Conservation (phyloP, 2,329 filamentous ascomycete species). For the Decorospora gaudefroyi region DNA sequence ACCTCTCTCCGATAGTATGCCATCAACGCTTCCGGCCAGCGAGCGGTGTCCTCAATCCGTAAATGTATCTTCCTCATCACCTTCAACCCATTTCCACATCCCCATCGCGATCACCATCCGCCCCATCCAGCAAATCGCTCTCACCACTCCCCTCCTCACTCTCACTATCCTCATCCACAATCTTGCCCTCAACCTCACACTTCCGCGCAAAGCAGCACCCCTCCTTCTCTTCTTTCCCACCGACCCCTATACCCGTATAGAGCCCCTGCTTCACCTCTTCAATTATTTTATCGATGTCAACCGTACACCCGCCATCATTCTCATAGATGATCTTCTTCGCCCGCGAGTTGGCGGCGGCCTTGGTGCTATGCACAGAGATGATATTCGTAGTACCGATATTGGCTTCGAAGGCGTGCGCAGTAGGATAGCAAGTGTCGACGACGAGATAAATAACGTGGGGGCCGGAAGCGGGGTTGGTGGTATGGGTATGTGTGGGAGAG, state of each 20-base stretch:
- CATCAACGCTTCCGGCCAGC: background rate
- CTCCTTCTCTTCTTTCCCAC: slow-evolving; percentile 17
- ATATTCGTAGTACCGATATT: slow-evolving; percentile 25
- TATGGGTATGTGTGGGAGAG: slow-evolving; percentile 1
- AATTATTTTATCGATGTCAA: slow-evolving; percentile 33
- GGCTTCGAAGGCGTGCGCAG: slow-evolving; percentile 18
- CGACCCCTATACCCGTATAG: slow-evolving; percentile 30
- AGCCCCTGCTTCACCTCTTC: slow-evolving; percentile 28
- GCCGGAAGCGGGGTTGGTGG: slow-evolving; percentile 1
- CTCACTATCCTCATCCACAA: slow-evolving; percentile 32
- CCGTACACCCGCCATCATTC: slow-evolving; percentile 19
- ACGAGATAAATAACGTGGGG: slow-evolving; percentile 28
- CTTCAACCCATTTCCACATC: slow-evolving; percentile 18
- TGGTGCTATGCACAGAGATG: slow-evolving; percentile 28
- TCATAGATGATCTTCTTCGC: slow-evolving; percentile 34
- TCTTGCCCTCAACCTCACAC: slow-evolving; percentile 31
- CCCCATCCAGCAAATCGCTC: slow-evolving; percentile 10
- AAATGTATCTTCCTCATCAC: background rate
- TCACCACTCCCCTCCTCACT: slow-evolving; percentile 9
- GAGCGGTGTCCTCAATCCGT: slow-evolving; percentile 4
- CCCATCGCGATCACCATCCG: slow-evolving; percentile 1
- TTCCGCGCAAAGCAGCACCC: slow-evolving; percentile 28
- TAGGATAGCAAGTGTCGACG: slow-evolving; percentile 28
- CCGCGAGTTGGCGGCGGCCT: slow-evolving; percentile 23
- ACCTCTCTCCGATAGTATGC: too few species aligned